Base-by-base conservation (phyloP, 345 rosid species). In the Chamaenerion angustifolium region DNA sequence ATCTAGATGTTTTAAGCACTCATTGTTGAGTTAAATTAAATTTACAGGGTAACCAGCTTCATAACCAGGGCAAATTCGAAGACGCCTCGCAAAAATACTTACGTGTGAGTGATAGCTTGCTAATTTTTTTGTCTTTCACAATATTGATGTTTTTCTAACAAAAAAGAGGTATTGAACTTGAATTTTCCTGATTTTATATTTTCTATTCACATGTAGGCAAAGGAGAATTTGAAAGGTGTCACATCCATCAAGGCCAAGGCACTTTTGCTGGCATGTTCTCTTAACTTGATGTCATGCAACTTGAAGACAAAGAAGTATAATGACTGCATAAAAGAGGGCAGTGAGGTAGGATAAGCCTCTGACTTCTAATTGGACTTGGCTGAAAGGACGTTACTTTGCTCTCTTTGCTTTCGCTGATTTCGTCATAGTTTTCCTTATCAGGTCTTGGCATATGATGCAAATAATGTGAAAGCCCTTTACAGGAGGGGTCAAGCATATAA, bases 241-340 rank as follows among this genome's bases (percentile, higher is more conserved):
- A 79, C 76, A 43, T 72, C 85, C 7, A 69, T 88, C 55, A 68
- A 76, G 68, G 75, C 79, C 42, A 75, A 68, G 57, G 45, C 86
- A 40, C 81, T 93, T 46, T 48, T 67, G 56, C 51, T 79, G 75
- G 84, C 88, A 23, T 88, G 97, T 71, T 85, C 99, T 46, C 88
- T 88, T 44, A 93, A 93, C 70, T 57, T 79, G 56, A 88, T 93
- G 99, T 93, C 99, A 17, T 93, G 99, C 76, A 85, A 88, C 76
- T 66, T 93, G 68, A 93, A 82, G 72, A 80, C 81, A 19, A 65
- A 59, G 65, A 81, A 81, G 60, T 79, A 68, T 46, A 63, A 77
- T 16, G 82, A 80, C 44, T 93, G 99, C 62, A 63, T 88, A 41
- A 70, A 68, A 60, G 95, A 79, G 70, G 97, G 99, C 58, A 75